Evolutionary conservation across 1,284 basidiomycete genomes (phyloP), one percentile per base, ranked within the genome.

Genomic region (Ganoderma lucidum): DNA sequence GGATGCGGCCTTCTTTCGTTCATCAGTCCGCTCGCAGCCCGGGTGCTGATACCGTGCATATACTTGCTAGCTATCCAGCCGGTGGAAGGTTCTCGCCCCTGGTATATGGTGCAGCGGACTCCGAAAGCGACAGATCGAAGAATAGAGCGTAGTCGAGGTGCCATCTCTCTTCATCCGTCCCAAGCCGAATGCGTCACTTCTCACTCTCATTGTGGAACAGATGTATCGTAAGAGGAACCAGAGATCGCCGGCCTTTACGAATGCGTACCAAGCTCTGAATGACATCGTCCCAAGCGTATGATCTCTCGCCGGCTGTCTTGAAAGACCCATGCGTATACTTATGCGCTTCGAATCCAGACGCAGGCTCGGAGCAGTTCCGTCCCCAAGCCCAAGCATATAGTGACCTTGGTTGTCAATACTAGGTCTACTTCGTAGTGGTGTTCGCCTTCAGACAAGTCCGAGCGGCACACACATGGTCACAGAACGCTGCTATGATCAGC

Each of bases 171-270:
- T 66, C 23, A 53, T 72, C 8, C 60, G 67, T 15, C 55, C 64
- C 15, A 70, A 72, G 48, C 51, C 23, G 67, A 72, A 30, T 32
- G 23, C 64, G 65, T 55, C 48, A 45, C 15, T 68, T 70, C n/a
- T 30, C 71, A 41, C 70, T 15, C 45, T 72, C 8, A 42, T 72
- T 32, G 71, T 70, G 8, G 70, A 72, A 60, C 66, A 74, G 55
- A 63, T 67, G 53, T 66, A 67, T 41, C 53, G 60, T 41, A 67
- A 67, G 59, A 15, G 30, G 28, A 41, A 51, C 39, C 35, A 42
- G 37, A 44, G 45, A 19, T 32, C 53, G 8, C 35, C 8, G 32
- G 32, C 9, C 32, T 35, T 55, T 56, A 56, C 30, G 17, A 35
- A 23, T 19, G 14, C 19, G 30, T 17, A 35, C 30, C 32, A 35